These are phyloP conservation scores for Litchi chinensis DNA, from an alignment of 345 rosid genomes.

Conservation along the genomic window DNA sequence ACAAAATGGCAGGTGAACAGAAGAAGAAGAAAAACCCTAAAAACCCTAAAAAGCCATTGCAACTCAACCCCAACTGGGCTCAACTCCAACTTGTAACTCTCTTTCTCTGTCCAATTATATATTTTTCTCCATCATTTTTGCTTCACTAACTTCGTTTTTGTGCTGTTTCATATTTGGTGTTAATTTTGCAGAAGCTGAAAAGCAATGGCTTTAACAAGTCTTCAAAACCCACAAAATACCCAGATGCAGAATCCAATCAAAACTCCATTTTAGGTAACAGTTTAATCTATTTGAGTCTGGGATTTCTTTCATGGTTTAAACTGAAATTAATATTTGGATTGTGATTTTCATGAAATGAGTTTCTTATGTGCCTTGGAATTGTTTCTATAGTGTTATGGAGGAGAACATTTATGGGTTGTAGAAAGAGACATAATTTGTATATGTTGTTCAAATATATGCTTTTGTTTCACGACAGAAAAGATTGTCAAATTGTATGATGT, in stretches of 20 bases:
- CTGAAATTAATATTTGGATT: not conserved
- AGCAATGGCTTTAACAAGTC: slow-evolving; percentile 13
- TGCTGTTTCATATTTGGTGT: not conserved
- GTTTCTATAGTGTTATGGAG: not conserved
- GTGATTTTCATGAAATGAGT: not conserved
- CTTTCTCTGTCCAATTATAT: not conserved
- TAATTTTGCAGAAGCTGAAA: slow-evolving; percentile 20
- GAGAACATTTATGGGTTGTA: not conserved
- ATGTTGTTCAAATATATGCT: not conserved
- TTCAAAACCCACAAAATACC: slow-evolving; percentile 8
- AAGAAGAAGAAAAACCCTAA: slow-evolving; percentile 3
- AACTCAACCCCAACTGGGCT: slow-evolving; percentile 24
- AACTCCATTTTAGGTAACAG: slow-evolving; percentile 18
- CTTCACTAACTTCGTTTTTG: not conserved
- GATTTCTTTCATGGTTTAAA: not conserved
- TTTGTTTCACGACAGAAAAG: not conserved
- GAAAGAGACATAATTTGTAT: not conserved
- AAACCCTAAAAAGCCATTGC: slow-evolving; percentile 11
- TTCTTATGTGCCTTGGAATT: not conserved
- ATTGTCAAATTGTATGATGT: not conserved
- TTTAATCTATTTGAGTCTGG: not conserved
- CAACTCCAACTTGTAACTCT: slow-evolving; percentile 19
- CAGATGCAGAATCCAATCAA: not conserved
- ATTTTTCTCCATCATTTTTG: not conserved
- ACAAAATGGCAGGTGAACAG: slow-evolving; percentile 4